These are phyloP conservation scores for Polychaeton citri DNA, from an alignment of 2,329 filamentous ascomycete genomes.

Conservation along the genomic window DNA sequence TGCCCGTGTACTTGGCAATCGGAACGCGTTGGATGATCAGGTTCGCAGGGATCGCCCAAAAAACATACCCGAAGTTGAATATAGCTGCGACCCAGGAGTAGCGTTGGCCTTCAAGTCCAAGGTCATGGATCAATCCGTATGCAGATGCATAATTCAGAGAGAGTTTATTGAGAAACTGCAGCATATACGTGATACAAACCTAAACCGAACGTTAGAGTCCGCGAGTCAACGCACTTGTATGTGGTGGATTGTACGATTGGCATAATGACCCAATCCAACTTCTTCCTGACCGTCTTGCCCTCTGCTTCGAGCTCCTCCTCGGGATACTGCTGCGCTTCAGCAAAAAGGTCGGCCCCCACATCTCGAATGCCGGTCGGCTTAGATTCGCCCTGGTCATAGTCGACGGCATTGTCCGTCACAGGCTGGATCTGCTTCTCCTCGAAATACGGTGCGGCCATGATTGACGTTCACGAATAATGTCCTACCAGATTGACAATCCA, in stretches of 20 bases:
- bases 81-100: constrained; percentile 30
- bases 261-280: constrained; percentile 35
- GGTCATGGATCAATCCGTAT: too few species aligned
- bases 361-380: constrained; percentile 20
- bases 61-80: constrained; percentile 32
- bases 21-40: constrained; percentile 26
- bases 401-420: too few species aligned
- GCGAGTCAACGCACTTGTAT: constrained; percentile 4
- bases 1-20: constrained; percentile 24
- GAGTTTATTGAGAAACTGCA: too few species aligned
- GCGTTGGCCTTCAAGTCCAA: constrained; percentile 28
- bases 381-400: too few species aligned
- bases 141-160: too few species aligned
- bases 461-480: too few species aligned
- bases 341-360: constrained; percentile 33
- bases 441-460: too few species aligned
- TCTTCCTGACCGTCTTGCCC: constrained; percentile 26
- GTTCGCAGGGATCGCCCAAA: constrained; percentile 28
- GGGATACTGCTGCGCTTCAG: constrained; percentile 30
- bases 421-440: too few species aligned
- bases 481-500: too few species aligned
- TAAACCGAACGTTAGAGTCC: too few species aligned
- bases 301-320: constrained; percentile 31
- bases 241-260: constrained; percentile 24
- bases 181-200: constrained; percentile 36